phyloP scores from a whole-genome alignment of 1,284 basidiomycete species.

The Gastroboletus turbinatus region DNA sequence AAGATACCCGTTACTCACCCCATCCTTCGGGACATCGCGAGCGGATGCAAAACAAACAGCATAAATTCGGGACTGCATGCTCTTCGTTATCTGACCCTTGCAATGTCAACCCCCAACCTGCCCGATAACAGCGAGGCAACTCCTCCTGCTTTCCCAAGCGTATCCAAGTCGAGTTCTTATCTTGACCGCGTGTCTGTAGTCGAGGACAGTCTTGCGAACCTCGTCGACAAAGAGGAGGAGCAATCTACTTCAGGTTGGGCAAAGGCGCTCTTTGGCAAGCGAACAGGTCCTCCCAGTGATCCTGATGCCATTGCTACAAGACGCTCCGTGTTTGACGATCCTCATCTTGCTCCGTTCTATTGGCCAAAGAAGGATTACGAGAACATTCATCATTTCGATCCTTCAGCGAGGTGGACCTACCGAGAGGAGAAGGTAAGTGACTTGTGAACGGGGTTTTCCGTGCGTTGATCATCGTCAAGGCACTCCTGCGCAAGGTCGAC shows the following conservation, averaged over 20 bases:
- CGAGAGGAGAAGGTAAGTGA: conserved; percentile 56
- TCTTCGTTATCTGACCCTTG: not conserved
- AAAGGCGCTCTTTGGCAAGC: not conserved
- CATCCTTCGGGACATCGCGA: not conserved
- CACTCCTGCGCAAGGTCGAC: conserved; percentile 48
- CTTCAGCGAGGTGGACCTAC: conserved; percentile 66
- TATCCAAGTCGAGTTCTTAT: not conserved
- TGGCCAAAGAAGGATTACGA: conserved; percentile 58
- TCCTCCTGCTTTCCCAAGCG: not conserved
- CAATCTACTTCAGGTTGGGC: not conserved
- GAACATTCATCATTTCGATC: conserved; percentile 66
- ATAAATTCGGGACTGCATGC: not conserved
- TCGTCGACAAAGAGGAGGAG: conserved; percentile 11
- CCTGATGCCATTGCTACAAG: conserved; percentile 26
- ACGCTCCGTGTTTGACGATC: conserved; percentile 59
- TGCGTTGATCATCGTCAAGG: conserved; percentile 4
- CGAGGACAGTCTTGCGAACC: not conserved
- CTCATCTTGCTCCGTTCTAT: conserved; percentile 48
- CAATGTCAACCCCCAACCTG: not conserved
- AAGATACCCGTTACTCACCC: not conserved
- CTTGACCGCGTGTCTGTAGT: not conserved
- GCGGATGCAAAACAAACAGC: not conserved
- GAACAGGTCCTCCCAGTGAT: not conserved
- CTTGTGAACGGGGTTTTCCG: not conserved
- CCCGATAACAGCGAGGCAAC: not conserved